A percentile compares a stretch with the other conserved stretches of the same genome.
Conservation (phyloP, 1,139 yeast species). For the Entelexis paramagnoliae region DNA sequence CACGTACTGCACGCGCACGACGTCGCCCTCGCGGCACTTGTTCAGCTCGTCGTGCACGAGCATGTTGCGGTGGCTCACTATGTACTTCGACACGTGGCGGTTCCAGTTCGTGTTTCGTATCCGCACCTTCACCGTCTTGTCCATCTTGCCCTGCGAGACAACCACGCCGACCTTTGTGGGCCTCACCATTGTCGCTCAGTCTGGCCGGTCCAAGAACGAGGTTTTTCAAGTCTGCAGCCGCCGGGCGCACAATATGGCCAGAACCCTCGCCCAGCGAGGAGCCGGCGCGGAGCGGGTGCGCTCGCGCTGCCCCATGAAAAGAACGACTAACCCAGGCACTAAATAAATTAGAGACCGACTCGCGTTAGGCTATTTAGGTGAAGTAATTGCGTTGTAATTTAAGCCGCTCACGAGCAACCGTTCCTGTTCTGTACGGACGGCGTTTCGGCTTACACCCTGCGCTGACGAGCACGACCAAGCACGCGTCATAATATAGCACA, state of each 20-base stretch:
- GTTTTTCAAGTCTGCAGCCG: background rate
- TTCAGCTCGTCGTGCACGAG: conserved; percentile 91
- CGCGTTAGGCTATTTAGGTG: too few relatives aligned
- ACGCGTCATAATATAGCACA: too few relatives aligned
- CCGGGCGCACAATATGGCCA: background rate
- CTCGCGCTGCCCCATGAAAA: too few relatives aligned
- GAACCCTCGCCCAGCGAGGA: background rate
- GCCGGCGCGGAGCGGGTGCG: too few relatives aligned
- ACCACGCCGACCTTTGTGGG: conserved; percentile 89
- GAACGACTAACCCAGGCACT: too few relatives aligned
- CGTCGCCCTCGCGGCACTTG: conserved; percentile 87
- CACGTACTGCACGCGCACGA: conserved; percentile 84
- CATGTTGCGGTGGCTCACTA: conserved; percentile 69
- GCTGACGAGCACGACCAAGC: too few relatives aligned
- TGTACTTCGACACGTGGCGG: conserved; percentile 55
- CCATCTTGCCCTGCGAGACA: conserved; percentile 91
- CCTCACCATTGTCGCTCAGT: conserved; percentile 50
- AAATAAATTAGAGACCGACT: too few relatives aligned
- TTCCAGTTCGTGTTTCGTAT: conserved; percentile 54
- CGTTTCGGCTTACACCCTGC: too few relatives aligned
- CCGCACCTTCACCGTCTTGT: conserved; percentile 88
- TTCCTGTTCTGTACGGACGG: too few relatives aligned
- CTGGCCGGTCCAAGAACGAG: background rate
- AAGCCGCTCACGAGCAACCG: too few relatives aligned
- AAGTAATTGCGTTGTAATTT: too few relatives aligned